Conservation (phyloP, 352 stramenopile species). For the Pythium vanterpoolii region DNA sequence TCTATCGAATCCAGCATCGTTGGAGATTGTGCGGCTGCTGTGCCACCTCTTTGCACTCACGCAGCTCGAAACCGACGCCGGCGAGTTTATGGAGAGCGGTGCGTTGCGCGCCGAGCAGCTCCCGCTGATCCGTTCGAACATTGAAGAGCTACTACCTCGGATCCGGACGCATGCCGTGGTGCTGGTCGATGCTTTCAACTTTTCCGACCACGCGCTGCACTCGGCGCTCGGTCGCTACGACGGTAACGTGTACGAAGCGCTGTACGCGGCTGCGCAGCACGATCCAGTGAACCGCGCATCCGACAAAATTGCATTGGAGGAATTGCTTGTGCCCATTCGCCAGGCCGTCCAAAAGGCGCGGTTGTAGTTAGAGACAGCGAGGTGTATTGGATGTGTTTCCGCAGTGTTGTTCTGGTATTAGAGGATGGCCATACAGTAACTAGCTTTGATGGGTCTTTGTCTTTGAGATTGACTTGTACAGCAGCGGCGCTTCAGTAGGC, state of each 20-base stretch:
- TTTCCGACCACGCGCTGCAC: slow-evolving; percentile 71
- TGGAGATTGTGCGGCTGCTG: slow-evolving; percentile 50
- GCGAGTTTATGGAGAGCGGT: slow-evolving; percentile 66
- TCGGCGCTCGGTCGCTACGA: slow-evolving; percentile 71
- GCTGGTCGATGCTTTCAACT: slow-evolving; percentile 79
- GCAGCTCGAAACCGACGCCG: slow-evolving; percentile 55
- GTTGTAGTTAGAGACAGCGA: slow-evolving; percentile 6
- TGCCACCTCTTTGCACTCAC: slow-evolving; percentile 74
- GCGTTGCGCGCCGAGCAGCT: slow-evolving; percentile 46
- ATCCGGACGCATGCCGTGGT: slow-evolving; percentile 67
- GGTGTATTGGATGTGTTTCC: not conserved
- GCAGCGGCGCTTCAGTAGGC: no score
- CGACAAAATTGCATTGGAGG: slow-evolving; percentile 59
- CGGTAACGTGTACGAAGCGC: slow-evolving; percentile 68
- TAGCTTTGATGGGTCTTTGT: no score
- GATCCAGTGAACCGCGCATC: slow-evolving; percentile 59
- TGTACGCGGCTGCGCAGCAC: slow-evolving; percentile 57
- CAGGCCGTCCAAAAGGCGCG: slow-evolving; percentile 23
- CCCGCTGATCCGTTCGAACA: slow-evolving; percentile 39
- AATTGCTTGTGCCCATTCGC: slow-evolving; percentile 64
- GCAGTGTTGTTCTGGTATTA: no score
- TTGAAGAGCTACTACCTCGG: slow-evolving; percentile 45
- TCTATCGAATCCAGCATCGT: slow-evolving; percentile 21
- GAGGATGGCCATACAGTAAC: no score
- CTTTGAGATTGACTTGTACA: no score